These are phyloP conservation scores for Nepenthes gracilis DNA, from an alignment of 148 eudicot species.

Conservation along the genomic window DNA sequence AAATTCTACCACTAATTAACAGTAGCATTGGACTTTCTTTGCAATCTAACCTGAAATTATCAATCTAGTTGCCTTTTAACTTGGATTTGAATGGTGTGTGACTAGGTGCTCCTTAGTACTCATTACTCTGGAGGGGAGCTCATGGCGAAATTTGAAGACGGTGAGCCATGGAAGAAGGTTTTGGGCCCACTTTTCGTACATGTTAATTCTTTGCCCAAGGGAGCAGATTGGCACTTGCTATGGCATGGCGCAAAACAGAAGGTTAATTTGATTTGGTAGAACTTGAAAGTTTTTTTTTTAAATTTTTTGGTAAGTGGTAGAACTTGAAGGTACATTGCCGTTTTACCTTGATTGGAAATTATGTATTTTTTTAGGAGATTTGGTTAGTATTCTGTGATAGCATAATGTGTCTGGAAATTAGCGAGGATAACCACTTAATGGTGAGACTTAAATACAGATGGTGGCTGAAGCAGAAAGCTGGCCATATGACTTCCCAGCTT, in stretches of 20 bases:
- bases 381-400: neutral
- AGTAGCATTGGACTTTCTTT: neutral
- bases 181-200: conserved; percentile 54
- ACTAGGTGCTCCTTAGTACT: conserved; percentile 46
- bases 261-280: conserved; percentile 14
- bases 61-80: neutral
- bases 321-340: too few relatives aligned
- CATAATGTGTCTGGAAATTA: neutral
- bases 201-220: conserved; percentile 31
- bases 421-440: neutral
- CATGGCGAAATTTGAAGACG: conserved; percentile 32
- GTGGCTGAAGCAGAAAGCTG: conserved; percentile 38
- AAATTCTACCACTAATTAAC: neutral
- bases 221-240: conserved; percentile 20
- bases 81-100: neutral
- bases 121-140: conserved; percentile 59
- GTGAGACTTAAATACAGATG: conserved; percentile 22
- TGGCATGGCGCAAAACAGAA: conserved; percentile 54
- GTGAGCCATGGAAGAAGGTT: conserved; percentile 66
- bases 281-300: neutral
- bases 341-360: too few relatives aligned
- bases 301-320: too few relatives aligned
- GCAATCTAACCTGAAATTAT: neutral
- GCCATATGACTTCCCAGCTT: conserved; percentile 64
- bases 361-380: neutral